phyloP scores from a whole-genome alignment of 2,329 filamentous ascomycete genomes.

The Fusarium caatingaense region DNA sequence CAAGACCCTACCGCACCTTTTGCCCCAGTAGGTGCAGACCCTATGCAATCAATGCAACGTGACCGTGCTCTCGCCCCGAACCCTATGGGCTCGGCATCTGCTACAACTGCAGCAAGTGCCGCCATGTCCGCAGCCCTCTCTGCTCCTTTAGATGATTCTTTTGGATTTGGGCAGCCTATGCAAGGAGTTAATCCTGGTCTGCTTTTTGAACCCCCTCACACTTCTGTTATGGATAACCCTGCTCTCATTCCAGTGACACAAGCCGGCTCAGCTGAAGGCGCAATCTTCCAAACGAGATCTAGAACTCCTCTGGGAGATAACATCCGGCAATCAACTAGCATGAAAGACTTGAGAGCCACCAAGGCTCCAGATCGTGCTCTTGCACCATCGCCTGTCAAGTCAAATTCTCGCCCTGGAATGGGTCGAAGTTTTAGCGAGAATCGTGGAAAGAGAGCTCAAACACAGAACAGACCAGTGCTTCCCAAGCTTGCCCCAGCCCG shows the following conservation, averaged over 20 bases:
- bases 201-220: constrained; percentile 65
- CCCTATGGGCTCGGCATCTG: constrained; percentile 52
- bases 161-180: constrained; percentile 59
- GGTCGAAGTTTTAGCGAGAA: constrained; percentile 67
- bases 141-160: constrained; percentile 62
- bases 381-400: constrained; percentile 64
- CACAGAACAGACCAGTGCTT: constrained; percentile 54
- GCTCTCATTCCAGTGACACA: constrained; percentile 49
- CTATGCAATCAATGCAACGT: constrained; percentile 53
- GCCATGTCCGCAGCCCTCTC: constrained; percentile 58
- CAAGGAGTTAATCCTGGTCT: constrained; percentile 70
- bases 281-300: constrained; percentile 44
- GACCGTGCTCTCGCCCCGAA: constrained; percentile 64
- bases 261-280: constrained; percentile 46
- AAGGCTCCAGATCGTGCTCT: constrained; percentile 57
- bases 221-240: constrained; percentile 58
- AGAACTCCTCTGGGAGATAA: constrained; percentile 49
- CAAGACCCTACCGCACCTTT: constrained; percentile 57
- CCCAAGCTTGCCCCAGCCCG: constrained; percentile 61
- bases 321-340: constrained; percentile 59
- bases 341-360: constrained; percentile 56
- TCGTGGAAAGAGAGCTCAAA: constrained; percentile 56
- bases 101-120: constrained; percentile 34
- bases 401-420: constrained; percentile 60
- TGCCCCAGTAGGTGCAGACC: constrained; percentile 51